Percentiles rank a stretch among this genome's conserved stretches.
Evolutionary conservation across 768 basidiomycete species (phyloP).

Genomic region (Auriscalpium microsporum): DNA sequence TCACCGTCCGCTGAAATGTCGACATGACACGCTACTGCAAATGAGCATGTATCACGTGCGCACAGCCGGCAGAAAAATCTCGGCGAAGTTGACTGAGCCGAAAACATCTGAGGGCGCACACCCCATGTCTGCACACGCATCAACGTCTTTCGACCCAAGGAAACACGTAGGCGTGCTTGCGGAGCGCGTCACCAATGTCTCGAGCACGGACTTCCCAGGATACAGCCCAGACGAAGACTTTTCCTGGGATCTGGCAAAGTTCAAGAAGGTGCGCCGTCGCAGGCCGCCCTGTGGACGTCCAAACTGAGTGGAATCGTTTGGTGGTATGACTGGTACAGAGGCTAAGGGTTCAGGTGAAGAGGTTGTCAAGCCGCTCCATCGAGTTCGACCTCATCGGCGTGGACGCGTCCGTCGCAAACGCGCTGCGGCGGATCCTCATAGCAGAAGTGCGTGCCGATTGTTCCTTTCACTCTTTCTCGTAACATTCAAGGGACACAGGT

Average conservation of each 20-base stretch:
- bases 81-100: too few relatives aligned
- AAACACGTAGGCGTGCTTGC: constrained; percentile 60
- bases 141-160: constrained; percentile 28
- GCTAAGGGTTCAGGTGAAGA: constrained; percentile 63
- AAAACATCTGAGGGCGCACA: too few relatives aligned
- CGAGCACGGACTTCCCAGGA: constrained; percentile 87
- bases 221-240: constrained; percentile 81
- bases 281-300: not conserved
- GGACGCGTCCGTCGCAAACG: constrained; percentile 94
- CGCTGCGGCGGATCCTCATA: constrained; percentile 84
- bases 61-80: too few relatives aligned
- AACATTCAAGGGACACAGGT: constrained; percentile 40
- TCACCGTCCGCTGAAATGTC: too few relatives aligned
- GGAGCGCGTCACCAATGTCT: constrained; percentile 71
- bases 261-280: constrained; percentile 56
- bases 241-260: constrained; percentile 70
- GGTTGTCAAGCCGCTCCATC: constrained; percentile 73
- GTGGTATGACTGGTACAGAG: constrained; percentile 43
- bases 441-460: constrained; percentile 62
- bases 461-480: too few relatives aligned
- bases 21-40: too few relatives aligned
- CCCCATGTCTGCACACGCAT: not conserved
- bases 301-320: not conserved
- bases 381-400: constrained; percentile 96
- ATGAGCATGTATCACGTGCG: too few relatives aligned